These are phyloP conservation scores for Leccinum variabile DNA, from an alignment of 1,284 basidiomycete species.

Conservation along the genomic window DNA sequence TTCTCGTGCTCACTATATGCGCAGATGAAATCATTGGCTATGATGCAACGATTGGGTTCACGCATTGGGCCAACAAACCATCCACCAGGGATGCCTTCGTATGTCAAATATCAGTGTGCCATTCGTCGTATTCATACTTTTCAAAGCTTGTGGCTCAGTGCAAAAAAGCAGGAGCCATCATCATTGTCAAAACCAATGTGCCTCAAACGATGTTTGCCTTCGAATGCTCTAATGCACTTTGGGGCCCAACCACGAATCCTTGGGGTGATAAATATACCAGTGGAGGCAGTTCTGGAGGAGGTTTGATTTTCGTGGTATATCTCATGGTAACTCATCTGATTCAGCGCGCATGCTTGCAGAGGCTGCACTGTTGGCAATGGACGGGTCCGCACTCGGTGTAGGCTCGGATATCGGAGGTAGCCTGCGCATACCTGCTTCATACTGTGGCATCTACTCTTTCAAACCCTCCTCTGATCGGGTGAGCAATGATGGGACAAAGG, in stretches of 20 bases:
- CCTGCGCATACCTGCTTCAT: conserved; percentile 76
- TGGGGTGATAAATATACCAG: conserved; percentile 62
- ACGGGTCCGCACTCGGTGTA: conserved; percentile 75
- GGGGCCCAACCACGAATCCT: conserved; percentile 76
- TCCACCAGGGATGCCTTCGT: conserved; percentile 59
- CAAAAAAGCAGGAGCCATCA: conserved; percentile 50
- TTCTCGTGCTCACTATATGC: conserved; percentile 11
- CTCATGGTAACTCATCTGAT: not conserved
- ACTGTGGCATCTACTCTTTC: conserved; percentile 79
- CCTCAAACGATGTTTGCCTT: conserved; percentile 84
- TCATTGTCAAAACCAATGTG: conserved; percentile 76
- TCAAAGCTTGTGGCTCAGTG: conserved; percentile 45
- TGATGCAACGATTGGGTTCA: conserved; percentile 76
- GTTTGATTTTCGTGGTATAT: conserved; percentile 16
- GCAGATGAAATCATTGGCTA: conserved; percentile 60
- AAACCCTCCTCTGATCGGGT: conserved; percentile 68
- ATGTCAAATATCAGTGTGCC: conserved; percentile 26
- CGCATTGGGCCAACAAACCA: conserved; percentile 63
- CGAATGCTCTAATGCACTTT: conserved; percentile 85
- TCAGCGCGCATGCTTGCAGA: conserved; percentile 39
- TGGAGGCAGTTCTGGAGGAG: conserved; percentile 79
- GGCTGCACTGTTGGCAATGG: conserved; percentile 70
- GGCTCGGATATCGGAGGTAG: conserved; percentile 81
- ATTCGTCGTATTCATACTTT: not conserved
- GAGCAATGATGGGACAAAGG: conserved; percentile 47